Percentiles rank a stretch among this genome's conserved stretches.
These are phyloP conservation scores for Fusarium newnesense DNA, from an alignment of 2,329 filamentous ascomycete species.

Conservation along the genomic window DNA sequence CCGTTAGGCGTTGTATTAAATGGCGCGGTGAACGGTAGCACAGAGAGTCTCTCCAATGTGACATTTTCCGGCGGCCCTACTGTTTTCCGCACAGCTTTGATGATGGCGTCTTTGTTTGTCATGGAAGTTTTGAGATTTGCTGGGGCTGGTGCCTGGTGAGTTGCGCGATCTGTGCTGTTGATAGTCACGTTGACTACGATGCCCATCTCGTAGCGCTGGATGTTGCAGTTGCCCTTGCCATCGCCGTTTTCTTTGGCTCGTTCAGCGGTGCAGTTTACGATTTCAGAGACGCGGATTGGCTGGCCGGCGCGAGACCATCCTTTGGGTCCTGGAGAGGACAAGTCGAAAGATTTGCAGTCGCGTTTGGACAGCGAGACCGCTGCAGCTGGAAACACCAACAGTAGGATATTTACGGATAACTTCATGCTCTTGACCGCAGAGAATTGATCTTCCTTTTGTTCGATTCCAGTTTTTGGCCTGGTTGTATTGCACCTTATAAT, in stretches of 20 bases:
- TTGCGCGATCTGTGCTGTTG: background rate
- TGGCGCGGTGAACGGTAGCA: background rate
- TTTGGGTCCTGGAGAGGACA: background rate
- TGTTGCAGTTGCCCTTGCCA: background rate
- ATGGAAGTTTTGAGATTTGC: background rate
- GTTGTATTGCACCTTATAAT: background rate
- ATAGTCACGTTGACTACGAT: background rate
- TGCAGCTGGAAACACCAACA: fast-evolving
- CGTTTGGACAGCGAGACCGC: background rate
- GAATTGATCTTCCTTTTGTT: too few species aligned
- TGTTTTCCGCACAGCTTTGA: background rate
- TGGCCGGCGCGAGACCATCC: background rate
- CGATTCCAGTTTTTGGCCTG: fast-evolving
- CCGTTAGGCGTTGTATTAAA: background rate
- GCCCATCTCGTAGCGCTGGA: background rate
- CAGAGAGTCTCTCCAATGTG: background rate
- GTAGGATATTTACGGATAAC: fast-evolving
- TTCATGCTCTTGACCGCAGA: fast-evolving
- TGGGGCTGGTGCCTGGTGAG: background rate
- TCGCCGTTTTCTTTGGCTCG: background rate
- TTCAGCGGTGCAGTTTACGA: background rate
- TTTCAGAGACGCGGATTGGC: background rate
- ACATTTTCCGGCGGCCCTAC: fast-evolving
- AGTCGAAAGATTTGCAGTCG: background rate
- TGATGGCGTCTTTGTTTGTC: background rate